These are phyloP conservation scores for Phytophthora niederhauseri DNA, from an alignment of 352 stramenopile genomes.

Conservation along the genomic window DNA sequence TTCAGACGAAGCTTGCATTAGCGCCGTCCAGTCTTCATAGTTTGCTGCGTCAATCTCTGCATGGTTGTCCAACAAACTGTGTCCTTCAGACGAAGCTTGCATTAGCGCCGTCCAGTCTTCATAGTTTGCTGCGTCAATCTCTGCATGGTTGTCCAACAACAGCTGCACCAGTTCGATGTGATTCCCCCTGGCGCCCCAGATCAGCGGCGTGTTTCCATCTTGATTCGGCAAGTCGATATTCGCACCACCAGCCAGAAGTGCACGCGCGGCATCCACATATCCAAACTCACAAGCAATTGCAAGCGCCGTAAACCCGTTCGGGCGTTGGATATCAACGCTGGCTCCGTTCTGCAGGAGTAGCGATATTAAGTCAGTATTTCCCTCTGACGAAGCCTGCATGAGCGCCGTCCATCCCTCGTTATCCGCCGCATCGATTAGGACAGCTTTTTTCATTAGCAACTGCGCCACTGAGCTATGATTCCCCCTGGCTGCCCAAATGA, in stretches of 20 bases:
- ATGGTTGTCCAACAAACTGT: too few species aligned
- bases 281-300: background rate
- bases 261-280: background rate
- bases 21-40: background rate
- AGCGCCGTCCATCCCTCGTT: constrained; percentile 3
- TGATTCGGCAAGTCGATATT: constrained; percentile 1
- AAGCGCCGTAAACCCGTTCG: background rate
- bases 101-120: background rate
- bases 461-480: background rate
- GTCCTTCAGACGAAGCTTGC: background rate
- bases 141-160: background rate
- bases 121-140: background rate
- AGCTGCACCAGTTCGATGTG: background rate
- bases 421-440: background rate
- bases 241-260: background rate
- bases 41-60: background rate
- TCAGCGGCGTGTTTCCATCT: constrained; percentile 3
- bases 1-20: background rate
- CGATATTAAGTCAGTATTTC: background rate
- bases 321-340: background rate
- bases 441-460: background rate
- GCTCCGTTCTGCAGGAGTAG: background rate
- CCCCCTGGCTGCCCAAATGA: background rate
- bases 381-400: background rate
- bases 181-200: background rate